Evolutionary conservation across 345 rosid species (phyloP).

Genomic region (Salix suchowensis): DNA sequence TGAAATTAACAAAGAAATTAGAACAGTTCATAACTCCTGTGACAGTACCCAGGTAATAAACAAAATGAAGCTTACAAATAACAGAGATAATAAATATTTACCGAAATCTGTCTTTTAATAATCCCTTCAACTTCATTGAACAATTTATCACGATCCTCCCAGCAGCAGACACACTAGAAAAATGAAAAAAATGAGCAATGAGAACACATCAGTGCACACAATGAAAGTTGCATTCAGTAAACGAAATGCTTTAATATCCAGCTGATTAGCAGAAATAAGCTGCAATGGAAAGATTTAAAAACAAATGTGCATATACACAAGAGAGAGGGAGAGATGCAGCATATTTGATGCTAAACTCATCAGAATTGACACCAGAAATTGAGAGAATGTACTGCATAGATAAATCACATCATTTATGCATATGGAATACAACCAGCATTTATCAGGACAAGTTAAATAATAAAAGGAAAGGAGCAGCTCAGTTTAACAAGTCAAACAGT

Average conservation of each 20-base stretch:
- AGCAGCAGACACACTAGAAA: conserved; percentile 75
- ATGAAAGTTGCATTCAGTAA: not conserved
- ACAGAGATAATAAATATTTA: conserved; percentile 20
- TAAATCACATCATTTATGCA: not conserved
- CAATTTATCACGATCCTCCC: conserved; percentile 90
- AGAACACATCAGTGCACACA: not conserved
- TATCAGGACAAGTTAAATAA: not conserved
- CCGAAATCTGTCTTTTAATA: conserved; percentile 81
- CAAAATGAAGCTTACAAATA: not conserved
- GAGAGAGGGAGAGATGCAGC: not conserved
- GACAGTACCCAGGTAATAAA: not conserved
- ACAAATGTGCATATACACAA: not conserved
- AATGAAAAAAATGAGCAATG: not conserved
- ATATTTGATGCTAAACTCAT: not conserved
- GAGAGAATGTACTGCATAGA: not conserved
- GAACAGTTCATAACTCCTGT: not conserved
- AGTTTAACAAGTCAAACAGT: not conserved
- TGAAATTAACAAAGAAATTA: conserved; percentile 24
- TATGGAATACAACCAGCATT: not conserved
- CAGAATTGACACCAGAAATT: not conserved
- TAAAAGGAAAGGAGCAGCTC: not conserved
- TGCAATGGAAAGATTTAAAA: not conserved
- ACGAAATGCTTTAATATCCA: not conserved
- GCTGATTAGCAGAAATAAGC: not conserved
- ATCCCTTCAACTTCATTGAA: conserved; percentile 85